Percentiles rank a stretch among this genome's conserved stretches.
phyloP scores from a whole-genome alignment of 2,329 filamentous ascomycete species.

The Periconia macrospinosa region DNA sequence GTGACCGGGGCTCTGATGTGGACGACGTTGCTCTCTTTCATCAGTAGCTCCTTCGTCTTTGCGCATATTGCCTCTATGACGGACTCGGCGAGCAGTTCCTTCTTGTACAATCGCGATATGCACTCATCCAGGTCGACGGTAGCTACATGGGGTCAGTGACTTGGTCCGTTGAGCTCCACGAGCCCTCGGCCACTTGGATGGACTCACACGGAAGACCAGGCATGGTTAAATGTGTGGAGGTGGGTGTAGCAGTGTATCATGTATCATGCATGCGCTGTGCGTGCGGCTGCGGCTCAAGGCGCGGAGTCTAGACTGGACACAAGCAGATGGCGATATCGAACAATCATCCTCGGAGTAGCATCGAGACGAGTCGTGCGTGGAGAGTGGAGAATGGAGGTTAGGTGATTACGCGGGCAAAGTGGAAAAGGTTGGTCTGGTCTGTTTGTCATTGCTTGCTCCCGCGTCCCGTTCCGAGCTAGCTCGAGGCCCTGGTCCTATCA shows the following conservation, averaged over 20 bases:
- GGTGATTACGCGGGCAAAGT: slow-evolving; percentile 12
- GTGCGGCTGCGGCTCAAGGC: slow-evolving; percentile 30
- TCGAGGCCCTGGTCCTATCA: neutral
- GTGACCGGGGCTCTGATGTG: slow-evolving; percentile 95
- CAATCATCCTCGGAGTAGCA: slow-evolving; percentile 44
- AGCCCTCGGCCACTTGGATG: slow-evolving; percentile 8
- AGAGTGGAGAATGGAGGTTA: slow-evolving; percentile 14
- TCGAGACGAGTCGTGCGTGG: slow-evolving; percentile 20
- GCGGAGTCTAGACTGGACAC: slow-evolving; percentile 40
- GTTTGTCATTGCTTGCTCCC: neutral
- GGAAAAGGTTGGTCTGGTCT: slow-evolving; percentile 1
- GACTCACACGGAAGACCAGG: slow-evolving; percentile 54
- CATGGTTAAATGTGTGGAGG: slow-evolving; percentile 38
- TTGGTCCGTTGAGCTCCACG: neutral
- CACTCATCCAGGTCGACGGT: slow-evolving; percentile 99
- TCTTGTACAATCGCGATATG: slow-evolving; percentile 94
- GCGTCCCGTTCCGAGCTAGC: neutral
- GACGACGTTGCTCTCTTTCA: slow-evolving; percentile 99
- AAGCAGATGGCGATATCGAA: slow-evolving; percentile 41
- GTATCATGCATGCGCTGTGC: slow-evolving; percentile 3
- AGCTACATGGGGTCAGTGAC: slow-evolving; percentile 54
- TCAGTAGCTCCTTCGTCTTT: slow-evolving; percentile 97
- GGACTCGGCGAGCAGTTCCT: slow-evolving; percentile 93
- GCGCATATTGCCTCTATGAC: slow-evolving; percentile 99
- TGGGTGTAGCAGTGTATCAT: neutral